Evolutionary conservation across 208 protist genomes (phyloP).

Genomic region (Trypanosoma mega): DNA sequence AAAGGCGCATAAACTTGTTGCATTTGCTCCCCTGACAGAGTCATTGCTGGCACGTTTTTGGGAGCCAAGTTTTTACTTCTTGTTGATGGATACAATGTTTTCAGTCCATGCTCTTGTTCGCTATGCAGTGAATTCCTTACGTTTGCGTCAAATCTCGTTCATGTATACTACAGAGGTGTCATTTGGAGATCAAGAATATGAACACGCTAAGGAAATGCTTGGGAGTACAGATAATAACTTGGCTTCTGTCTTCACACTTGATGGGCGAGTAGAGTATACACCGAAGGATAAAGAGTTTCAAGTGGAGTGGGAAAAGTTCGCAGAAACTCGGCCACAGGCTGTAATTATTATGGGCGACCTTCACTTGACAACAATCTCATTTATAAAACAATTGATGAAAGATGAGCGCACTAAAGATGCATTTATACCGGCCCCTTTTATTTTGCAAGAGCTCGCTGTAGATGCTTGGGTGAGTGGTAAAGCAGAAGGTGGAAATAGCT

Average conservation of each 20-base stretch:
- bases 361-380: slow-evolving; percentile 6
- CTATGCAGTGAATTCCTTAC: neutral
- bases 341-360: neutral
- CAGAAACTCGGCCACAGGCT: neutral
- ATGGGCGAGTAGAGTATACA: neutral
- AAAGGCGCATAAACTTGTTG: neutral
- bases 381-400: slow-evolving; percentile 27
- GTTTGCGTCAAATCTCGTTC: neutral
- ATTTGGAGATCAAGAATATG: neutral
- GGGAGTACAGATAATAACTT: neutral
- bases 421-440: slow-evolving; percentile 28
- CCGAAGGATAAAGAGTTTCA: neutral
- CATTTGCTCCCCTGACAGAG: neutral
- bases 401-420: slow-evolving; percentile 31
- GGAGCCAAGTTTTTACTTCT: neutral
- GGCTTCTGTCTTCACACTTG: neutral
- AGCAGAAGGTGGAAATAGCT: neutral
- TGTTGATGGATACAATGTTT: neutral
- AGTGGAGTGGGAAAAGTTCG: neutral
- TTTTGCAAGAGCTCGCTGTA: slow-evolving; percentile 24
- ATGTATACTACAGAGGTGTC: neutral
- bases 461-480: slow-evolving; percentile 5
- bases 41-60: neutral
- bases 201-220: neutral
- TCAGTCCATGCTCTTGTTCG: neutral